Evolutionary conservation across 495 filamentous ascomycete genomes (phyloP).

Genomic region (Hypomontagnella submonticulosa): DNA sequence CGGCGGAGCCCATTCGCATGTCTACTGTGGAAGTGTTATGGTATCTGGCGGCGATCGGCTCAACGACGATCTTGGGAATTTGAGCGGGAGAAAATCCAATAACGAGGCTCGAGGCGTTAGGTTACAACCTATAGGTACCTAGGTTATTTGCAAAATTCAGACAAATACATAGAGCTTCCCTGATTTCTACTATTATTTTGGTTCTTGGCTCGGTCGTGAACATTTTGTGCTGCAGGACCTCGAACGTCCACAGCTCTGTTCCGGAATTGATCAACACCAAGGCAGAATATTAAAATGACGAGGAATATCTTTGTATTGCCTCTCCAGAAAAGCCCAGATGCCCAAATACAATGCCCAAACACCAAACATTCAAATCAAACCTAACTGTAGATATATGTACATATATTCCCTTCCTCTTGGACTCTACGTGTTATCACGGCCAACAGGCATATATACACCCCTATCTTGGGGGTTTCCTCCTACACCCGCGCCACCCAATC

Average conservation of each 20-base stretch:
- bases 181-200: too few relatives aligned
- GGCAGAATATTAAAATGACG: too few relatives aligned
- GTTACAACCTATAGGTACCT: neutral
- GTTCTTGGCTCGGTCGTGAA: too few relatives aligned
- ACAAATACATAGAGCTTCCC: slow-evolving; percentile 5
- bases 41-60: slow-evolving; percentile 14
- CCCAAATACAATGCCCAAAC: too few relatives aligned
- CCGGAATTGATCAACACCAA: too few relatives aligned
- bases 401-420: slow-evolving; percentile 12
- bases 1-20: neutral
- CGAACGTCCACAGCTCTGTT: too few relatives aligned
- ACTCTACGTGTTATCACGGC: slow-evolving; percentile 1
- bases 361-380: slow-evolving; percentile 1
- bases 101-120: slow-evolving; percentile 6
- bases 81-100: slow-evolving; percentile 4
- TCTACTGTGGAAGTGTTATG: slow-evolving; percentile 5
- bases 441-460: slow-evolving; percentile 35
- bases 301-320: too few relatives aligned
- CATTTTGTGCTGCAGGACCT: too few relatives aligned
- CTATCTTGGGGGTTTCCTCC: slow-evolving; percentile 20
- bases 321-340: too few relatives aligned
- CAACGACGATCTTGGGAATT: slow-evolving; percentile 11
- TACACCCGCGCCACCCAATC: slow-evolving; percentile 11
- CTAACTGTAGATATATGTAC: neutral
- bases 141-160: slow-evolving; percentile 15